Evolutionary conservation across 192 early-diverging fungal genomes (phyloP).

Genomic region (Podila minutissima): DNA sequence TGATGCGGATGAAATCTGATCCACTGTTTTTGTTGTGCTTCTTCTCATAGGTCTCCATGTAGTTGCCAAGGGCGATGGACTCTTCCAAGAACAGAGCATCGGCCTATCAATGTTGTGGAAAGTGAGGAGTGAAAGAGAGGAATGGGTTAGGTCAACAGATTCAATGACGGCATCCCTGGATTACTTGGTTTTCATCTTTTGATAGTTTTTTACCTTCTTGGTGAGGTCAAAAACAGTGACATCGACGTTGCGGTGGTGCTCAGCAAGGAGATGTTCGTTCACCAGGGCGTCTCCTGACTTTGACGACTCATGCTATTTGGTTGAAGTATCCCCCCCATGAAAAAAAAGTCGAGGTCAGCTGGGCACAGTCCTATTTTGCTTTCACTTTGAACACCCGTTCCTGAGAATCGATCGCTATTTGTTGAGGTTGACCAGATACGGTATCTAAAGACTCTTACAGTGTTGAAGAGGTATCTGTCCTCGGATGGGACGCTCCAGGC

Average conservation of each 20-base stretch:
- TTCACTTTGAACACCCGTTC: neutral
- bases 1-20: constrained; percentile 42
- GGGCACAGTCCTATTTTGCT: constrained; percentile 4
- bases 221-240: constrained; percentile 41
- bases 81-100: constrained; percentile 52
- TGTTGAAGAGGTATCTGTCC: constrained; percentile 44
- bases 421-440: neutral
- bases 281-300: constrained; percentile 46
- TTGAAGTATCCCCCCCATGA: too few species aligned
- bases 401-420: neutral
- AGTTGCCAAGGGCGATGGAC: constrained; percentile 37
- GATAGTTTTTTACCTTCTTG: constrained; percentile 16
- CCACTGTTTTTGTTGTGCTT: constrained; percentile 16
- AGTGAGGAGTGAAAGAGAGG: neutral
- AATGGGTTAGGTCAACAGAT: neutral
- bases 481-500: constrained; percentile 22
- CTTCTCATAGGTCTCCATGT: constrained; percentile 34
- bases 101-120: constrained; percentile 10
- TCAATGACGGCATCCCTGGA: neutral
- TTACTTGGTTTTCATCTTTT: neutral
- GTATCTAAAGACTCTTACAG: constrained; percentile 15
- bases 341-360: constrained; percentile 8
- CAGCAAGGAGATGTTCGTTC: constrained; percentile 44
- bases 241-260: constrained; percentile 45
- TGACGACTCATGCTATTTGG: constrained; percentile 37